Evolutionary conservation across 306 rosid genomes (phyloP), one percentile per base, ranked within the genome.

Genomic region (Cajanus cajan): DNA sequence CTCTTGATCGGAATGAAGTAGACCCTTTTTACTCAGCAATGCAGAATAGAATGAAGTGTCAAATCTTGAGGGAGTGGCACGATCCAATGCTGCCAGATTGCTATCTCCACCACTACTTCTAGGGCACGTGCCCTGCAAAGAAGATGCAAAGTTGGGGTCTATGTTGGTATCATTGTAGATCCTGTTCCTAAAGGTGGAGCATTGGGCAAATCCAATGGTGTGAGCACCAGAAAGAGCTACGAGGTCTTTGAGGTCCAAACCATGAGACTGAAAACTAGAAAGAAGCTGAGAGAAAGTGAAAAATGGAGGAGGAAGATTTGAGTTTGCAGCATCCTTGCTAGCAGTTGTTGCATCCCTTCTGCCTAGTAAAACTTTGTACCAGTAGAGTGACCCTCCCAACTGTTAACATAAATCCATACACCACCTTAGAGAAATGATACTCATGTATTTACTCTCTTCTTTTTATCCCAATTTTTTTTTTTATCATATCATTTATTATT

Each of bases 161-260:
- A 87, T 82, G 57, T 87, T 61, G 2, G 85, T 76, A 52, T 79
- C 87, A 59, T 81, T 83, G 77, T 82, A 82, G 22, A 77, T 74
- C 43, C 90, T 68, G 9, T 24, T 19, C 16, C 55, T 61, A 76
- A 85, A 87, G 3, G 45, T 8, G 0, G 73, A 2, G 33, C 90
- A 87, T 0, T 52, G 47, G 0, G 85, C 86, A 7, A 76, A 47
- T 15, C 88, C 90, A 19, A 87, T 82, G 5, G 88, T 87, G 85
- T 87, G 90, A 8, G 79, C 88, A 14, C 87, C 87, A n/a, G 89
- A 86, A 2, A 87, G 82, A 4, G 72, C 86, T 14, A 87, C 88
- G 25, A 87, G 71, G 70, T 84, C 86, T 21, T 68, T 74, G 7
- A 69, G 39, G 59, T 82, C 24, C 10, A 87, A 50, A 0, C 90